These are phyloP conservation scores for Neonectria magnoliae DNA, from an alignment of 2,329 filamentous ascomycete species.

Conservation along the genomic window DNA sequence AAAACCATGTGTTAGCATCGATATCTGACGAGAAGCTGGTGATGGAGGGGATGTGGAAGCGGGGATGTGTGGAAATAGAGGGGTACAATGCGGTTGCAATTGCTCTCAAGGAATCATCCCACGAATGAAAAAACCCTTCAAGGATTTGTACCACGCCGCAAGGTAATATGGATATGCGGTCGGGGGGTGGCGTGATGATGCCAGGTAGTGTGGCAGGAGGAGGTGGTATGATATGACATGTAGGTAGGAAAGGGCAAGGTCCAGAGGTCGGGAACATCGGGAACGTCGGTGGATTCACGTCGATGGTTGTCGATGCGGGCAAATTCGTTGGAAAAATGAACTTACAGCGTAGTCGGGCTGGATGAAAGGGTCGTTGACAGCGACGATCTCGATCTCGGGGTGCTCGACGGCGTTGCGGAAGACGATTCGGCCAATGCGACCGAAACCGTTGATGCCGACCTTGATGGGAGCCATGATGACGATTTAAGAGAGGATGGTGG, in stretches of 20 bases:
- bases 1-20: constrained; percentile 13
- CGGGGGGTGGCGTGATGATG: constrained; percentile 6
- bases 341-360: constrained; percentile 96
- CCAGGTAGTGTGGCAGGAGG: not conserved
- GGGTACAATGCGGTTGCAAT: constrained; percentile 14
- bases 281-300: constrained; percentile 2
- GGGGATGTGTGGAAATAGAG: not conserved
- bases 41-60: not conserved
- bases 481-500: constrained; percentile 26
- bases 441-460: constrained; percentile 99
- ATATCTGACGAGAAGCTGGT: constrained; percentile 16
- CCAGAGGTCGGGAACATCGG: not conserved
- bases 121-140: not conserved
- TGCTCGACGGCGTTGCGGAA: constrained; percentile 98
- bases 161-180: constrained; percentile 3
- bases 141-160: not conserved
- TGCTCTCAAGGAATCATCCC: constrained; percentile 1
- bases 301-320: constrained; percentile 25
- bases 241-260: constrained; percentile 7
- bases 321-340: constrained; percentile 44
- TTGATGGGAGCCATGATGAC: constrained; percentile 64
- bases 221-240: constrained; percentile 20
- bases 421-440: constrained; percentile 98
- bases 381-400: constrained; percentile 88
- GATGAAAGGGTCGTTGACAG: constrained; percentile 99